Evolutionary conservation across 192 early-diverging fungal genomes (phyloP).

Genomic region (Linnemannia elongata): DNA sequence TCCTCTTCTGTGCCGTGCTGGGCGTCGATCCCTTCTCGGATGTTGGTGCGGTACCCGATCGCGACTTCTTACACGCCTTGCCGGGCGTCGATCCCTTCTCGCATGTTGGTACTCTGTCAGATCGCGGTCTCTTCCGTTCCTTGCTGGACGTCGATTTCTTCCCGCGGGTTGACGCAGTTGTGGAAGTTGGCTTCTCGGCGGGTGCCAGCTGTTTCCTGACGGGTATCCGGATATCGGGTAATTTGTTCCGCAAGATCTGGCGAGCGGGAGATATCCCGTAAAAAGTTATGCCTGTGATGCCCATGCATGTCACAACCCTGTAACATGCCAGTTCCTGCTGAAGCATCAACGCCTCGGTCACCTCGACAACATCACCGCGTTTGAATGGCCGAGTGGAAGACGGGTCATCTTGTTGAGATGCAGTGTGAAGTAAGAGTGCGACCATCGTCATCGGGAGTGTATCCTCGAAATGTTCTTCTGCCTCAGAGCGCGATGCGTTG

Average conservation of each 20-base stretch:
- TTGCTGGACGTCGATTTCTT: not conserved
- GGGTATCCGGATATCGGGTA: not conserved
- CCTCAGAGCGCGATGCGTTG: not conserved
- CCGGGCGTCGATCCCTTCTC: not conserved
- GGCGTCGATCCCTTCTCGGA: not conserved
- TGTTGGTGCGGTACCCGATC: not conserved
- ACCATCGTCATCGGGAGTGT: not conserved
- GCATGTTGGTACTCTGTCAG: not conserved
- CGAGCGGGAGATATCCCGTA: not conserved
- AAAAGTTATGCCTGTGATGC: not conserved
- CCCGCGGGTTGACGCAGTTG: not conserved
- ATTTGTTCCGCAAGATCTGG: not conserved
- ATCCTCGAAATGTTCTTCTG: constrained; percentile 3
- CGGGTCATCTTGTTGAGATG: not conserved
- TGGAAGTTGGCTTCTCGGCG: not conserved
- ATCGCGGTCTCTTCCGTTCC: not conserved
- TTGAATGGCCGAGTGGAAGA: not conserved
- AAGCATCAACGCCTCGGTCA: constrained; percentile 10
- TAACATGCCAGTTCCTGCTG: not conserved
- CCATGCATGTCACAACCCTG: constrained; percentile 7
- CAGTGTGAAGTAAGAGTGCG: constrained; percentile 19
- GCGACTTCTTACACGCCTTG: not conserved
- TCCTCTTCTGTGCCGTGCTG: not conserved
- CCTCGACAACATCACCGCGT: not conserved
- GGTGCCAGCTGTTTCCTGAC: not conserved